Conservation (phyloP, 108 stramenopile genomes). For the Cyclotella kingstonii region DNA sequence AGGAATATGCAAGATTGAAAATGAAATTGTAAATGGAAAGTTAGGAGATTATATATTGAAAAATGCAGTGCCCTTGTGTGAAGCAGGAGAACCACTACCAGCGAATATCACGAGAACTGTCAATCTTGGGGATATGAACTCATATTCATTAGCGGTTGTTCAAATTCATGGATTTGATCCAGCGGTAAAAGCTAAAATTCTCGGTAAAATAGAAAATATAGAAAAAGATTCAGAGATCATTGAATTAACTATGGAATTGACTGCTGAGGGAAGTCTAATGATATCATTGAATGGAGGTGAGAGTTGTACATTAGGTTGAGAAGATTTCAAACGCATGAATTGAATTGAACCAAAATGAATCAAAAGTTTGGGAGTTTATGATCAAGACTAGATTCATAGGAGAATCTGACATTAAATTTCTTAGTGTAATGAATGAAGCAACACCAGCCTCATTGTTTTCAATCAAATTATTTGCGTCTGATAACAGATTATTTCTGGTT, state of each 20-base stretch:
- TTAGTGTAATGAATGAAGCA: no score
- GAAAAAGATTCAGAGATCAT: constrained; percentile 27
- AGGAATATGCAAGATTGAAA: constrained; percentile 37
- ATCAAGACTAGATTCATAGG: not conserved
- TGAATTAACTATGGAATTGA: constrained; percentile 47
- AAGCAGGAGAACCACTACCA: constrained; percentile 41
- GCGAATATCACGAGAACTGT: constrained; percentile 32
- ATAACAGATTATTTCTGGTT: no score
- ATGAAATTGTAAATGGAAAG: constrained; percentile 25
- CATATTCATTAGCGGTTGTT: constrained; percentile 29
- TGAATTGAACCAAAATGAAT: not conserved
- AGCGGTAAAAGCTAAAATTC: constrained; percentile 29
- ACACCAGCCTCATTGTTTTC: no score
- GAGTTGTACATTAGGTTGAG: constrained; percentile 23
- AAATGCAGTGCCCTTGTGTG: constrained; percentile 33
- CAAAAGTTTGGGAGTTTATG: not conserved
- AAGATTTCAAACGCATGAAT: constrained; percentile 6
- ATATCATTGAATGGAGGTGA: constrained; percentile 46
- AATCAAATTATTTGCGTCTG: no score
- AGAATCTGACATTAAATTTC: not conserved
- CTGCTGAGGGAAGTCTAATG: constrained; percentile 20
- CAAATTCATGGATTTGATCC: constrained; percentile 28
- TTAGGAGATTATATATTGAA: constrained; percentile 21
- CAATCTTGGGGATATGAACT: constrained; percentile 13
- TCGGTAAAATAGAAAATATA: constrained; percentile 43